Evolutionary conservation across 129 eudicot species (phyloP).

Genomic region (Solidago caesia): DNA sequence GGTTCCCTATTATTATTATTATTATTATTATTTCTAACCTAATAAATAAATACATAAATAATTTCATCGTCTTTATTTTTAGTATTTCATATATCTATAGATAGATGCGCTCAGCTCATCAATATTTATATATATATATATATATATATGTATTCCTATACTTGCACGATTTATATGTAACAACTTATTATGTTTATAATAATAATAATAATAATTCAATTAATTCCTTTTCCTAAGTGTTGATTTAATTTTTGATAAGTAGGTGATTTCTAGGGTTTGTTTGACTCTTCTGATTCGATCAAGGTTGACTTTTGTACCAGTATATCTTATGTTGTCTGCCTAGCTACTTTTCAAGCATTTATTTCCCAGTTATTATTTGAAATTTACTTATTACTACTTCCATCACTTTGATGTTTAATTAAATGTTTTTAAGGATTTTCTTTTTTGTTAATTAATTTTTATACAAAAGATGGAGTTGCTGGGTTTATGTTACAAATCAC

Average conservation of each 20-base stretch:
- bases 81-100: slow-evolving; percentile 4
- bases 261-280: slow-evolving; percentile 30
- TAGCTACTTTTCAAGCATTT: slow-evolving; percentile 5
- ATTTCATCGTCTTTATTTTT: background rate
- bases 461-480: no score
- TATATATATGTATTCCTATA: background rate
- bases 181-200: background rate
- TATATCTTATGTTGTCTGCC: background rate
- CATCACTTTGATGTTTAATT: background rate
- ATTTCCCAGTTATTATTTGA: no score
- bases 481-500: no score
- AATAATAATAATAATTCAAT: no score
- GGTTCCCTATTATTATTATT: slow-evolving; percentile 1
- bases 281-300: slow-evolving; percentile 36
- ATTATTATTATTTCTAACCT: no score
- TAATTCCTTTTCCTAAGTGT: slow-evolving; percentile 8
- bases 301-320: background rate
- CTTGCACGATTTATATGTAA: slow-evolving; percentile 26
- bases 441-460: no score
- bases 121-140: background rate
- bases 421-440: background rate
- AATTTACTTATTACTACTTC: background rate
- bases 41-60: background rate
- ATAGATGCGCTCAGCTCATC: slow-evolving; percentile 31
- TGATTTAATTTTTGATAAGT: background rate